Evolutionary conservation across 2,329 filamentous ascomycete genomes (phyloP), one percentile per base, ranked within the genome.

Genomic region (Bipolaris cookei): DNA sequence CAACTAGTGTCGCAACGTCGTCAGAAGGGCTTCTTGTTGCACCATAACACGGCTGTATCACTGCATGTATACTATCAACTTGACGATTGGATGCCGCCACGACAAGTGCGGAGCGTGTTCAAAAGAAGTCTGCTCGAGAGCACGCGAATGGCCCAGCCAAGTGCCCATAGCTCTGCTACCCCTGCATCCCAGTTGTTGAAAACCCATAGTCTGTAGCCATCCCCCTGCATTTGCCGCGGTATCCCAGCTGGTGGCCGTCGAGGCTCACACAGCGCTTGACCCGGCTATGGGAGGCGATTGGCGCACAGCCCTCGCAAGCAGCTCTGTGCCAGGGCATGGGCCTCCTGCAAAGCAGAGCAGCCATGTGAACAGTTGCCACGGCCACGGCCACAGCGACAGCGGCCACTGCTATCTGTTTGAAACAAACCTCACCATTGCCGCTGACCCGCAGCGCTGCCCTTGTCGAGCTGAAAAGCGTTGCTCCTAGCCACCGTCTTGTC

Each of bases 311-410:
- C 43, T 46, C 34, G 28, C 50, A 51, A 32, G n/a, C 45, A 37
- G 49, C 42, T 53, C 58, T 43, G 59, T 53, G 46, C 49, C 52
- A 47, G 58, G 44, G 60, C 61, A 63, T 58, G 55, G 38, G 43
- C 46, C 55, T 58, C 64, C 61, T 66, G 68, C 68, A 69, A 59
- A 52, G 59, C 63, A 53, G 46, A 54, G 54, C 59, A 57, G 50
- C 54, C 67, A 66, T 66, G 65, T 64, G 64, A 63, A 56, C 65
- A 58, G 42, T 66, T 44, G 42, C 41, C 41, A 43, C 41, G 65
- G 73, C 71, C 70, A 73, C 72, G 66, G 49, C 41, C 41, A 43
- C 20, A 64, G 73, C 72, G 69, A 73, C 72, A 65, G 49, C 38
- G 38, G 21, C 67, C 70, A 68, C 63, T 68, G 50, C 54, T 64